Conservation (phyloP, 768 basidiomycete species). For the Clavulina sp. region DNA sequence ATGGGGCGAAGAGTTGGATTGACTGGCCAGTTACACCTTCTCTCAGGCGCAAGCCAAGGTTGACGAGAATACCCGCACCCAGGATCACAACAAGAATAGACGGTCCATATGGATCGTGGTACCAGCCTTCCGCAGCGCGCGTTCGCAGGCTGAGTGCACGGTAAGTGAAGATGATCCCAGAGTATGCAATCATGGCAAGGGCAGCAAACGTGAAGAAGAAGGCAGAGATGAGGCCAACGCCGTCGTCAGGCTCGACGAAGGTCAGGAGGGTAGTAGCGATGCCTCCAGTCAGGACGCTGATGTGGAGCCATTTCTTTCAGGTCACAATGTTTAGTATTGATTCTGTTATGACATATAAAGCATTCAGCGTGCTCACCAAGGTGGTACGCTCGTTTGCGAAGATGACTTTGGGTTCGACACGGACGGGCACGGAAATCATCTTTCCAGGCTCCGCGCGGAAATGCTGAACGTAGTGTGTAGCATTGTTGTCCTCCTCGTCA, state of each 20-base stretch:
- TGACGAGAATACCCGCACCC: slow-evolving; percentile 50
- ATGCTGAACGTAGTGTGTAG: slow-evolving; percentile 28
- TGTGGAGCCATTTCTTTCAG: slow-evolving; percentile 76
- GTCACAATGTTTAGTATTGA: neutral
- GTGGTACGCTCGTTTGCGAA: slow-evolving; percentile 94
- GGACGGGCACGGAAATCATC: slow-evolving; percentile 81
- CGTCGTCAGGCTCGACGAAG: slow-evolving; percentile 57
- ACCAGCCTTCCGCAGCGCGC: slow-evolving; percentile 59
- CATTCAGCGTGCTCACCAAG: slow-evolving; percentile 36
- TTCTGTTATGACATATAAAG: slow-evolving; percentile 10
- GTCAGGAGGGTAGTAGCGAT: slow-evolving; percentile 84
- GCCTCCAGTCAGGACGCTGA: slow-evolving; percentile 69
- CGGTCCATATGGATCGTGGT: slow-evolving; percentile 82
- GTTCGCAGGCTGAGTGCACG: slow-evolving; percentile 51
- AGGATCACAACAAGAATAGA: slow-evolving; percentile 54
- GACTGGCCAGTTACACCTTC: neutral
- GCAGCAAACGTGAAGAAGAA: slow-evolving; percentile 81
- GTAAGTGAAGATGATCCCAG: slow-evolving; percentile 63
- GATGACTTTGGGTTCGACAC: slow-evolving; percentile 95
- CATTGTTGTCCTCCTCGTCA: slow-evolving; percentile 26
- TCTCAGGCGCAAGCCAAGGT: slow-evolving; percentile 29
- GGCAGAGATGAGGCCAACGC: slow-evolving; percentile 57
- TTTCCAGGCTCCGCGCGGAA: slow-evolving; percentile 77
- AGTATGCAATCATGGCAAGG: slow-evolving; percentile 73
- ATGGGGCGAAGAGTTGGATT: neutral